phyloP scores from a whole-genome alignment of 306 rosid species.

The Glycyrrhiza uralensis region DNA sequence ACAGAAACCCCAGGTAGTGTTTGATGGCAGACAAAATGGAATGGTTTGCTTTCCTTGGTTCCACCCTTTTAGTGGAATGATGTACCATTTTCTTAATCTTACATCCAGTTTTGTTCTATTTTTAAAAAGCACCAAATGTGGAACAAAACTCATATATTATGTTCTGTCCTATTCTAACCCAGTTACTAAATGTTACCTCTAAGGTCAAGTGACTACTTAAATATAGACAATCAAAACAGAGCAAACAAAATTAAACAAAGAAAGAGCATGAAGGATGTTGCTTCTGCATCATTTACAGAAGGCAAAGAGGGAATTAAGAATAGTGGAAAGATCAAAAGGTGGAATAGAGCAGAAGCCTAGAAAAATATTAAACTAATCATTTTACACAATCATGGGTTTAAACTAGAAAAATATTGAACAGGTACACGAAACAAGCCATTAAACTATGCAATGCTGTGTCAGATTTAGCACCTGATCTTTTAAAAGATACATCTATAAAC shows the following conservation, averaged over 20 bases:
- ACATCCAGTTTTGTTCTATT: neutral
- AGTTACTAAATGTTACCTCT: neutral
- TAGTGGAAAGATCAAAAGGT: neutral
- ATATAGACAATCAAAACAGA: neutral
- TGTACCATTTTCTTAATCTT: neutral
- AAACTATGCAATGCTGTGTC: neutral
- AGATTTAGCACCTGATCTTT: conserved; percentile 1
- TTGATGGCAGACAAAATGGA: neutral
- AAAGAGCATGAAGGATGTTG: neutral
- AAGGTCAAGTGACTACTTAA: neutral
- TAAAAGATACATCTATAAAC: conserved; percentile 10
- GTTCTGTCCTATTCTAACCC: neutral
- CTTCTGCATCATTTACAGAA: neutral
- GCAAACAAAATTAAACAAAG: neutral
- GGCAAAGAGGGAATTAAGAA: neutral
- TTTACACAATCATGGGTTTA: neutral
- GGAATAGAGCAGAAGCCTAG: neutral
- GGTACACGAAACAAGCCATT: neutral
- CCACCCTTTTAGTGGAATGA: neutral
- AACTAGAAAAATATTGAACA: neutral
- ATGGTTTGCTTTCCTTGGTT: neutral
- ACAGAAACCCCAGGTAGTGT: neutral
- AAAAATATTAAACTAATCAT: neutral
- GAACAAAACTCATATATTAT: neutral
- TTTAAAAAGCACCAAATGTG: neutral